Evolutionary conservation across 306 rosid genomes (phyloP).

Genomic region (Geum urbanum): DNA sequence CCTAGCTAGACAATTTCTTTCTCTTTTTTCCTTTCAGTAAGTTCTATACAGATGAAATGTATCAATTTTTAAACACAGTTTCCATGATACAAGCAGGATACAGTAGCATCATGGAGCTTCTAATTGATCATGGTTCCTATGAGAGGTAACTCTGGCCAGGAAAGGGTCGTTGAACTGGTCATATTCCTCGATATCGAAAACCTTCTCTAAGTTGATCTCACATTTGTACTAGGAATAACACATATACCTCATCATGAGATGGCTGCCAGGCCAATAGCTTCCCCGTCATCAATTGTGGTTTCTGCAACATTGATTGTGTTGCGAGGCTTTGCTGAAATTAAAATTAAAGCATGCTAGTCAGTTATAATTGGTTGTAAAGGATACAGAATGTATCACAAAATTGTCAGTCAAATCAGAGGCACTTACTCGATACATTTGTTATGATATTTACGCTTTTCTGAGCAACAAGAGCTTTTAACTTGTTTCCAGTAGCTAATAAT

Average conservation of each 20-base stretch:
- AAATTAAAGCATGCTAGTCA: background rate
- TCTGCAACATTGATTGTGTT: slow-evolving; percentile 47
- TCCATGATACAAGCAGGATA: slow-evolving; percentile 10
- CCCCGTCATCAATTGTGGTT: slow-evolving; percentile 67
- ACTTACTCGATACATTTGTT: slow-evolving; percentile 88
- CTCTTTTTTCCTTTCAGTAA: background rate
- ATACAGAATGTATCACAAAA: slow-evolving; percentile 6
- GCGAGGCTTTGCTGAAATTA: slow-evolving; percentile 66
- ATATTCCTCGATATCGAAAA: background rate
- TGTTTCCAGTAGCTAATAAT: slow-evolving; percentile 74
- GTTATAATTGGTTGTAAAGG: background rate
- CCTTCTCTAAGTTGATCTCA: slow-evolving; percentile 29
- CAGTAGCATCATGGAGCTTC: background rate
- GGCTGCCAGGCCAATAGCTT: slow-evolving; percentile 65
- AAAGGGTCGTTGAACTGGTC: slow-evolving; percentile 10
- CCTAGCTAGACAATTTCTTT: background rate
- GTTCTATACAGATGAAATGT: background rate
- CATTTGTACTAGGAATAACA: slow-evolving; percentile 62
- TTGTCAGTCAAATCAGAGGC: slow-evolving; percentile 6
- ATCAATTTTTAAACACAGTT: slow-evolving; percentile 2
- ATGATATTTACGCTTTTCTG: slow-evolving; percentile 81
- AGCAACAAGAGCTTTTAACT: slow-evolving; percentile 82
- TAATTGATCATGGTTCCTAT: background rate
- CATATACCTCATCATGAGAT: slow-evolving; percentile 42
- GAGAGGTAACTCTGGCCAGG: slow-evolving; percentile 1